Conservation (phyloP, 805 yeast genomes). For the Metschnikowia bowlesiae region DNA sequence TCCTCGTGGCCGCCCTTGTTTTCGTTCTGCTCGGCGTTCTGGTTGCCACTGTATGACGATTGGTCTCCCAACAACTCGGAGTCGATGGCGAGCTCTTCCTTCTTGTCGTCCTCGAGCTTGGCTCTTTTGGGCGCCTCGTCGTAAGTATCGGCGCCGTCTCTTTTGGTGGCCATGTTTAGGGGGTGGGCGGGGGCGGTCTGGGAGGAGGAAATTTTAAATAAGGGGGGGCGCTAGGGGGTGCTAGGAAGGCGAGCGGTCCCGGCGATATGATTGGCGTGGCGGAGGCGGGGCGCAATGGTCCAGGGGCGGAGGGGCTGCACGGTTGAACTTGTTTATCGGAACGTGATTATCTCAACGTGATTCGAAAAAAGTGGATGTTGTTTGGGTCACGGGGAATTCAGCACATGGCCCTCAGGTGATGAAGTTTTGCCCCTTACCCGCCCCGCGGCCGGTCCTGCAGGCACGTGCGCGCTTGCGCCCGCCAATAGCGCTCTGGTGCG, state of each 20-base stretch:
- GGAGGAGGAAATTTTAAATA: background rate
- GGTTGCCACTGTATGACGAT: slow-evolving; percentile 22
- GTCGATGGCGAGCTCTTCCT: slow-evolving; percentile 33
- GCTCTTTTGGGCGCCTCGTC: slow-evolving; percentile 13
- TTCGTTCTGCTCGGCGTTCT: slow-evolving; percentile 9
- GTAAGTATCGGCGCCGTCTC: slow-evolving; percentile 15
- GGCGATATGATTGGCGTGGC: background rate
- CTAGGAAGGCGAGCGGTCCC: background rate
- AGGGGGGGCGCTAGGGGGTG: background rate
- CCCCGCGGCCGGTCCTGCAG: background rate
- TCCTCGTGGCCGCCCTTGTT: slow-evolving; percentile 16
- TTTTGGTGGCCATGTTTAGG: slow-evolving; percentile 16
- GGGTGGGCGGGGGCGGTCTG: background rate
- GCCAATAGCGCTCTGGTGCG: too few relatives aligned
- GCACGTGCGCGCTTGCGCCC: background rate
- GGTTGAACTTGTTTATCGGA: slow-evolving; percentile 9
- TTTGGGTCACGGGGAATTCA: slow-evolving; percentile 22
- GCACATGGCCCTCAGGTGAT: slow-evolving; percentile 32
- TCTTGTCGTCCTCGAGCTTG: slow-evolving; percentile 14
- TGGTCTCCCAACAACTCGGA: slow-evolving; percentile 42
- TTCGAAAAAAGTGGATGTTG: slow-evolving; percentile 13
- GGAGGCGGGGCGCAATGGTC: background rate
- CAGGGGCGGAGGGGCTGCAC: slow-evolving; percentile 4
- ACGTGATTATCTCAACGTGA: slow-evolving; percentile 21
- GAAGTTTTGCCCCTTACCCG: slow-evolving; percentile 15